Evolutionary conservation across 1,284 basidiomycete genomes (phyloP), one percentile per base, ranked within the genome.

Genomic region (Salmacisia buchloeana): DNA sequence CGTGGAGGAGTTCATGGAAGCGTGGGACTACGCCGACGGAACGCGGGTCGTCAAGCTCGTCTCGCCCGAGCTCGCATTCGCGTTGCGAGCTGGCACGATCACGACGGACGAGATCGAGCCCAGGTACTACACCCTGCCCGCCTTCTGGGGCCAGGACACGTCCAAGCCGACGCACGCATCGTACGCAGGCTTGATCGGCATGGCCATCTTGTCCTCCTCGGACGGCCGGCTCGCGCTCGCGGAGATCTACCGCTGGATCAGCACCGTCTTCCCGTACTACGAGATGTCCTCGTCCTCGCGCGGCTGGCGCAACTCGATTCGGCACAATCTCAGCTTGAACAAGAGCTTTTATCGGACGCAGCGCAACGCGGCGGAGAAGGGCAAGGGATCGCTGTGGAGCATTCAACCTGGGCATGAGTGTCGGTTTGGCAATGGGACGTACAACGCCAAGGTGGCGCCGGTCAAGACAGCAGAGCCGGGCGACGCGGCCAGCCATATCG

Each of bases 221-320:
- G 86, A 89, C 39, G 89, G 91, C 71, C 88, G 90, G 39, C 85
- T 97, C 35, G 92, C 92, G 0, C 84, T 97, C 27, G 91, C 94
- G 74, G 93, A 97, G 78, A 94, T 98, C 67, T 97, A 97, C 77
- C 88, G 90, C 74, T 98, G 88, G 85, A 94, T 98, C 75, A 91
- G 90, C 64, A 90, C 89, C 41, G 91, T 91, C 3, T 94, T 92
- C 80, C 93, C 94, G 0, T 88, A 88, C 79, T 98, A 92, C 83
- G 92, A 92, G 80, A 88, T 89, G 46, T 89, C 90, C 39, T 93
- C 96, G 74, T 33, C 49, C 49, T n/a, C n/a, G n/a, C 86, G 88
- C n/a, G 94, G 92, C 29, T 97, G 93, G 93, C 91, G 91, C 86
- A 88, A 88, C 73, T 93, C 91, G 5, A 91, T 96, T 61, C 85